Evolutionary conservation across 768 basidiomycete species (phyloP).

Genomic region (Termitomyces sp.): DNA sequence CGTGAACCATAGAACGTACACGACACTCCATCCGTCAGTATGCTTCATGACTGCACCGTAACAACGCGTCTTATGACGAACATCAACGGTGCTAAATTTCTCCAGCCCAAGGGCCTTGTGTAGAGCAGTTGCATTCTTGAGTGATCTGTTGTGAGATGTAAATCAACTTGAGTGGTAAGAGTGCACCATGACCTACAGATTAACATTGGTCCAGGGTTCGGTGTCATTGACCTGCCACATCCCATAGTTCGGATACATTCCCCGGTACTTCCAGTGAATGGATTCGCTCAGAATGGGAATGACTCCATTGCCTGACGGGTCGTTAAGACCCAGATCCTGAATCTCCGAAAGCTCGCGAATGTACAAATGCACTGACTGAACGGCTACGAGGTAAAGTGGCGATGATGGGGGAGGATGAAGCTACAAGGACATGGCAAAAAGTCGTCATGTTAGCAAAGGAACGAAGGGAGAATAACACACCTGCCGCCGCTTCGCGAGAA

Average conservation of each 20-base stretch:
- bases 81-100: constrained; percentile 62
- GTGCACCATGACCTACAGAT: constrained; percentile 22
- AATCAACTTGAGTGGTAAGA: background rate
- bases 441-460: background rate
- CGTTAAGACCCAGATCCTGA: constrained; percentile 62
- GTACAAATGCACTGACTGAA: constrained; percentile 52
- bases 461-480: constrained; percentile 29
- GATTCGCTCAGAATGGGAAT: constrained; percentile 51
- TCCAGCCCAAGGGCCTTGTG: constrained; percentile 50
- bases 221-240: constrained; percentile 37
- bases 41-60: constrained; percentile 70
- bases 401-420: constrained; percentile 53
- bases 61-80: constrained; percentile 66
- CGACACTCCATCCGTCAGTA: constrained; percentile 69
- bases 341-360: constrained; percentile 69
- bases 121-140: constrained; percentile 34
- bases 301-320: constrained; percentile 42
- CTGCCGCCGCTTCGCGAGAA: constrained; percentile 64
- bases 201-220: constrained; percentile 40
- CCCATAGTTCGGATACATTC: constrained; percentile 29
- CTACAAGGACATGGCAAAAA: constrained; percentile 27
- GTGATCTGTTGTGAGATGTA: constrained; percentile 31
- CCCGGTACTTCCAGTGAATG: constrained; percentile 39
- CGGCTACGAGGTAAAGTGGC: constrained; percentile 68
- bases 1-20: constrained; percentile 42